Base-by-base conservation (phyloP, 371 early-diverging fungal species). In the Choanephora cucurbitarum region DNA sequence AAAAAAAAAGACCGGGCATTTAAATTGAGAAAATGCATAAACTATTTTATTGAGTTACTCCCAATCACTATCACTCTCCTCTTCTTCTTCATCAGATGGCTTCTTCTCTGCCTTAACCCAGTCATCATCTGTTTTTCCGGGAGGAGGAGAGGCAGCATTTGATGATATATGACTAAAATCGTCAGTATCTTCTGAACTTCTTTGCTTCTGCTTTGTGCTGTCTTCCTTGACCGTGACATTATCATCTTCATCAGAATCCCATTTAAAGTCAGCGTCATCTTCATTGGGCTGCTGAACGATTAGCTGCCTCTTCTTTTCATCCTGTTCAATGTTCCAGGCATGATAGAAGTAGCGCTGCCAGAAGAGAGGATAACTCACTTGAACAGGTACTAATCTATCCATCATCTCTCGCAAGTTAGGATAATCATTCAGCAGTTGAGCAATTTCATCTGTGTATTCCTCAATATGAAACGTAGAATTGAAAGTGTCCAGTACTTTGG, bases 211-310 rank as follows among this genome's bases (percentile, higher is more conserved):
- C 41, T 17, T 64, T 53, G 23, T 40, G 32, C 24, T 54, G 37
- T 39, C 40, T 40, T 32, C 32, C 50, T 15, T 51, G 28, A 23
- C 19, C 42, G 49, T 34, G 13, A 19, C 44, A 19, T 54, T 47
- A 5, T 78, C 78, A 62, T 78, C 78, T 21, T 78, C 78, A 18
- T 78, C 78, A 6, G 78, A 67, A 58, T 78, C 78, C 78, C 78
- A 78, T 43, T 71, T 74, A 46, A 78, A 78, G 34, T 78, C 75
- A 11, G 60, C 67, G 31, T 73, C 78, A 9, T 70, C 67, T 11
- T 73, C 58, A 0, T 65, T 67, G 19, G 45, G 42, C 17, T 39
- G 32, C 32, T 64, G 60, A 15, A 62, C 73, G 51, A 78, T 75
- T 17, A 72, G 22, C 32, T 72, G 73, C n/a, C 78, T 63, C 52